Evolutionary conservation across 495 filamentous ascomycete species (phyloP), one percentile per base, ranked within the genome.

Genomic region (Podospora pseudopauciseta): DNA sequence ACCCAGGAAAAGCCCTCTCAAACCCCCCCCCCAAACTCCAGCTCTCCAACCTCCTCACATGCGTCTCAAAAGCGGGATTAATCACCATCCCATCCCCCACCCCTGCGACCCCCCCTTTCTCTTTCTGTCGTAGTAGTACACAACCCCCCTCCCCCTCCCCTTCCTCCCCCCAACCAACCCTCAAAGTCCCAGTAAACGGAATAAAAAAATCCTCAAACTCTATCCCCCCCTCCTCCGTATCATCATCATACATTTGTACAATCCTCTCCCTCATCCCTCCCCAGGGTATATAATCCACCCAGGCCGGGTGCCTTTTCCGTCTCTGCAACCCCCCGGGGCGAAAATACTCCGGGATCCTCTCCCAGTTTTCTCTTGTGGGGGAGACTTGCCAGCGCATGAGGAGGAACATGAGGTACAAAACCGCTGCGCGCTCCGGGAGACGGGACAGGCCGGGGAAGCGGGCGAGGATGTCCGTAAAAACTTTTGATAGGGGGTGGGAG

Each of bases 381-480:
- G 80, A 82, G 26, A 96, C 88, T 72, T 89, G 87, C 91, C 91
- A 96, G 2, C 92, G 88, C 89, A 93, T 92, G 63, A 92, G 73
- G 9, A 92, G 84, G 76, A 94, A 94, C 91, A 93, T 94, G 73
- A 85, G 77, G 71, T 90, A 92, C n/a, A 94, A 81, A 5, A 93
- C 85, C 19, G 87, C 91, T 3, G 93, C 86, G 71, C 91, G 88
- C 75, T 94, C 92, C 4, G 92, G 92, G 0, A 94, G 82, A 2
- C 79, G 78, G 15, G 79, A 79, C 7, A 96, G 84, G 67, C 88
- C 86, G 0, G 92, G 91, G 69, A 94, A 93, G 26, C 86, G 88
- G 54, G 86, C 80, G 0, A 94, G 80, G 67, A 95, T 91, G 75
- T 94, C 92, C 27, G 90, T 93, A 72, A 94, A 91, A 9, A 95